phyloP scores from a whole-genome alignment of 169 alveolate genomes.

The Eimeria praecox region DNA sequence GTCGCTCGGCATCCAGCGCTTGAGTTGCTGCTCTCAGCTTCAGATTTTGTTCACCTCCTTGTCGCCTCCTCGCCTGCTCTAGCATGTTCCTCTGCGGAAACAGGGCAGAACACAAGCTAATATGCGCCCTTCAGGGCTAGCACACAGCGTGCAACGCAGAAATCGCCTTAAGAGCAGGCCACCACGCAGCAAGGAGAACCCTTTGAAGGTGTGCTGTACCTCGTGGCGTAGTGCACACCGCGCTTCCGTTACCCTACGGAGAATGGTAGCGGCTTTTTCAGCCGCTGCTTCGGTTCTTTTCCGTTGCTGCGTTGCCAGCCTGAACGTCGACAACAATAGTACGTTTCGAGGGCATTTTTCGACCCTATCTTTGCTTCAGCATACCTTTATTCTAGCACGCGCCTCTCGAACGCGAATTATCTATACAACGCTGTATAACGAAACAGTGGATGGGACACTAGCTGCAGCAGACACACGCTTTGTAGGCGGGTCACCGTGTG shows the following conservation, averaged over 20 bases:
- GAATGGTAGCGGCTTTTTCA: slow-evolving; percentile 56
- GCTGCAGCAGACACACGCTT: neutral
- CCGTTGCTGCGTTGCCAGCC: slow-evolving; percentile 57
- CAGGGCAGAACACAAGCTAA: neutral
- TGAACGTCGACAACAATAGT: neutral
- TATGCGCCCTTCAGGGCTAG: neutral
- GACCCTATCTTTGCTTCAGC: neutral
- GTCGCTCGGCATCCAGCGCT: slow-evolving; percentile 54
- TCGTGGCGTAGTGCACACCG: slow-evolving; percentile 44
- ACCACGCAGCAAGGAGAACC: neutral
- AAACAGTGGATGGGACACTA: neutral
- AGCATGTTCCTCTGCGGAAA: slow-evolving; percentile 44
- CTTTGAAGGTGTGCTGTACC: slow-evolving; percentile 3
- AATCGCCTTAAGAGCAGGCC: neutral
- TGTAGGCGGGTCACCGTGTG: neutral
- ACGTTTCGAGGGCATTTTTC: too few species aligned
- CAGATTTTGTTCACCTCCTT: neutral
- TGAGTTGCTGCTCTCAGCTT: neutral
- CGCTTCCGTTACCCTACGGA: slow-evolving; percentile 46
- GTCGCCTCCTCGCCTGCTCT: slow-evolving; percentile 23
- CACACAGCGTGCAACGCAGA: neutral
- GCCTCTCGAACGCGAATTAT: neutral
- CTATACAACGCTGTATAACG: neutral
- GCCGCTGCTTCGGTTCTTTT: slow-evolving; percentile 20
- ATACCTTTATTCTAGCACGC: neutral